Evolutionary conservation across 2,329 filamentous ascomycete species (phyloP), one percentile per base, ranked within the genome.

Genomic region (Aschersonia sp.): DNA sequence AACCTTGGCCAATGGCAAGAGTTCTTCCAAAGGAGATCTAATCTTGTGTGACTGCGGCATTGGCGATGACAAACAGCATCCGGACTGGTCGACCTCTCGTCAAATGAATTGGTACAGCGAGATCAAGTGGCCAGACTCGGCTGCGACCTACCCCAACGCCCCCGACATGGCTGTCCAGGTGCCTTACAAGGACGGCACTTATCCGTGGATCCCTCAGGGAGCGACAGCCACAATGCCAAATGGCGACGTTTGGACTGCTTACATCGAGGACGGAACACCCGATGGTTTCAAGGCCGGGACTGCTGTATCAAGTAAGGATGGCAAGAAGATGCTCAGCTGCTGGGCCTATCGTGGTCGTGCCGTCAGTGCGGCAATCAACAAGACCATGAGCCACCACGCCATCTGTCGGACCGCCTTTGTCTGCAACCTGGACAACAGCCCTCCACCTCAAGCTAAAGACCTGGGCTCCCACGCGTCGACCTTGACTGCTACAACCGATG

Each of bases 81-180:
- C 59, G 8, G 58, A 56, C 35, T 68, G 66, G 66, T 68, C 66
- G 6, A 68, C 66, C 5, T 68, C 66, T 43, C 66, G 66, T 41
- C 66, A 68, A 52, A 64, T 68, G 55, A 68, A 68, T 51, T 68
- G 66, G 66, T 68, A 68, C 47, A 47, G 62, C 43, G 59, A 66
- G 8, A 59, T 67, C 42, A 48, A 55, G 35, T 68, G 66, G 66
- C 60, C 64, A 11, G 53, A 55, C 4, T 58, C 58, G 32, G 60
- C 57, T 39, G 60, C 60, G 32, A 53, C 56, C 10, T 64, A 65
- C 39, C 65, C 65, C 9, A 55, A 58, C 11, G 58, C 61, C 30
- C 64, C 66, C 9, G 59, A 67, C 35, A 59, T 66, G 61, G 58
- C 61, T 12, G 62, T 66, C 10, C 58, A 68, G 51, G 57, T 68